A percentile compares a stretch with the other conserved stretches of the same genome.
Evolutionary conservation across 805 yeast species (phyloP).

Genomic region (Nakazawaea peltata): DNA sequence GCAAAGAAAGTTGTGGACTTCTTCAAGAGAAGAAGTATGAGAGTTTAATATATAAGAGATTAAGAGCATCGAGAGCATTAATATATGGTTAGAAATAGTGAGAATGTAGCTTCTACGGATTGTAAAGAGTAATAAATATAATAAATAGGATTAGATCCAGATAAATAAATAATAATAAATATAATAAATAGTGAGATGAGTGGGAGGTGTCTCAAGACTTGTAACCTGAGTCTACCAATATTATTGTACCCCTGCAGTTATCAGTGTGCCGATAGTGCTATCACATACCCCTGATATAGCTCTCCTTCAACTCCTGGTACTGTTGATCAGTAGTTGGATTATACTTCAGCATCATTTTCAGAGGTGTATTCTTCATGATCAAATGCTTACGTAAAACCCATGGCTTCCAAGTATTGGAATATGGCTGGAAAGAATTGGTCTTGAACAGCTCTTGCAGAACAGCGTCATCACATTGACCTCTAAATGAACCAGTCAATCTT

Average conservation of each 20-base stretch:
- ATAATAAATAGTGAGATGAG: conserved; percentile 11
- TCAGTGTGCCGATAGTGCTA: conserved; percentile 10
- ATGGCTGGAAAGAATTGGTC: conserved; percentile 45
- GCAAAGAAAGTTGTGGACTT: conserved; percentile 75
- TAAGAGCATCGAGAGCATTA: neutral
- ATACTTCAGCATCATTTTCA: conserved; percentile 27
- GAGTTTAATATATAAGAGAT: conserved; percentile 19
- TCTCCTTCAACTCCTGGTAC: conserved; percentile 26
- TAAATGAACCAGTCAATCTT: conserved; percentile 63
- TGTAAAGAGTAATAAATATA: conserved; percentile 6
- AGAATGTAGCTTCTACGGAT: neutral
- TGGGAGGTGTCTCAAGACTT: no score
- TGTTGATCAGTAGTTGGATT: conserved; percentile 22
- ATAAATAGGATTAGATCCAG: conserved; percentile 6
- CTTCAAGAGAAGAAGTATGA: conserved; percentile 56
- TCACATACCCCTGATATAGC: conserved; percentile 27
- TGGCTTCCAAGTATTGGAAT: conserved; percentile 23
- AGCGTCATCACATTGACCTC: conserved; percentile 62
- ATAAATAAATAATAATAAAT: conserved; percentile 4
- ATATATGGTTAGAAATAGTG: neutral
- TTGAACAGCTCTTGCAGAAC: conserved; percentile 73
- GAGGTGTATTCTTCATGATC: conserved; percentile 30
- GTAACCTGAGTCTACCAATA: no score
- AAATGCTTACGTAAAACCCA: conserved; percentile 30
- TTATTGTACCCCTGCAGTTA: no score